Base-by-base conservation (phyloP, 352 stramenopile species). In the Phytophthora cactorum region DNA sequence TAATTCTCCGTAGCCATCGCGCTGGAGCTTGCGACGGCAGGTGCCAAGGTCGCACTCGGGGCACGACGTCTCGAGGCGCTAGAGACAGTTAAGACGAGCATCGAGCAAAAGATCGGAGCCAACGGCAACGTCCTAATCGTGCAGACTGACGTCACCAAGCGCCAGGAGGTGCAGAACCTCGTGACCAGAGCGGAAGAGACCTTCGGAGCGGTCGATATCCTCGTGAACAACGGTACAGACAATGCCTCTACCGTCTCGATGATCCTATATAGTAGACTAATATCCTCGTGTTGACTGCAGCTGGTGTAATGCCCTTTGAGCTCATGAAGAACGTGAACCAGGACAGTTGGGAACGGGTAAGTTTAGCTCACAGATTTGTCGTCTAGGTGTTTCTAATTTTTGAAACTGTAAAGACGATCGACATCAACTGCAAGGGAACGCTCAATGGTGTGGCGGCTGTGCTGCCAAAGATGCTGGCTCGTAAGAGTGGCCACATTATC, bases 351-450 rank as follows among this genome's bases (percentile, higher is more conserved):
- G 86, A 98, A 52, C 77, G 74, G 46, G 72, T 79, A 31, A 51
- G 62, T 36, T 44, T 27, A 22, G 10, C 6, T 50, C 6, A 49
- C 0, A 32, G 15, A n/a, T 17, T 22, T 28, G 25, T 22, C 9
- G 10, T 28, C 47, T 39, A 39, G 22, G 7, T 7, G 17, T 12
- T 65, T 61, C 22, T 72, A 29, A 63, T 14, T 34, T 17, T 51
- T 58, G 8, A 11, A 54, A 22, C 9, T 63, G n/a, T 60, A 12
- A 17, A 79, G 68, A 96, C 87, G 11, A 91, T 98, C 46, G 93
- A 98, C 72, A 92, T 98, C 44, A 98, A 98, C 75, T 97, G 91
- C 80, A 97, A 97, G 67, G 94, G 92, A 31, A 81, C 88, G 17
- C 84, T 97, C 59, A 95, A 98, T 71, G 90, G 90, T 22, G 86